Evolutionary conservation across 768 basidiomycete species (phyloP).

Genomic region (Clitopilus passeckerianus): DNA sequence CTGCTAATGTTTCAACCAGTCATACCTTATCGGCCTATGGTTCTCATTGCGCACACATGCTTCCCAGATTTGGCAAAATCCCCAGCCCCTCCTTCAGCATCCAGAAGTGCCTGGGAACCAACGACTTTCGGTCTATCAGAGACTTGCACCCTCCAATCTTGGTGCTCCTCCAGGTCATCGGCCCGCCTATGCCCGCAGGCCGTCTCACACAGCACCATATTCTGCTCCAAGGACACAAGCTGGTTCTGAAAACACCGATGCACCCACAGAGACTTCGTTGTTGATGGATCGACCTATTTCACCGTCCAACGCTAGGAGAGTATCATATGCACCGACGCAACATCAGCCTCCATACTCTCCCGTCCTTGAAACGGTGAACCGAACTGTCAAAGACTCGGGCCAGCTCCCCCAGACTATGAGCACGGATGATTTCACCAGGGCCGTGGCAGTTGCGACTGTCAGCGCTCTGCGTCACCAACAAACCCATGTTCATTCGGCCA

Average conservation of each 20-base stretch:
- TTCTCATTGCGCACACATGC: slow-evolving; percentile 98
- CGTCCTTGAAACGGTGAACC: slow-evolving; percentile 73
- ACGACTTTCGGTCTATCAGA: slow-evolving; percentile 65
- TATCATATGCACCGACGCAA: slow-evolving; percentile 47
- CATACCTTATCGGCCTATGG: slow-evolving; percentile 96
- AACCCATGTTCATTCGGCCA: slow-evolving; percentile 40
- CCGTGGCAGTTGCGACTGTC: slow-evolving; percentile 92
- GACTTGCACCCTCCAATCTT: slow-evolving; percentile 33
- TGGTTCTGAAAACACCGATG: not conserved
- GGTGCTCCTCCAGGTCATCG: slow-evolving; percentile 12
- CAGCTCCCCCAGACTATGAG: slow-evolving; percentile 65
- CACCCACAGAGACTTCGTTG: slow-evolving; percentile 9
- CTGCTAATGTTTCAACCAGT: slow-evolving; percentile 39
- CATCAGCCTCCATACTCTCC: slow-evolving; percentile 45
- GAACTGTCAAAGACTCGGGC: slow-evolving; percentile 61
- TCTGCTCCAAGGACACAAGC: not conserved
- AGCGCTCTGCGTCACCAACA: slow-evolving; percentile 84
- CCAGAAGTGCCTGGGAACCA: slow-evolving; percentile 52
- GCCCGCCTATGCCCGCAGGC: slow-evolving; percentile 36
- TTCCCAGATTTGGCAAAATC: slow-evolving; percentile 98
- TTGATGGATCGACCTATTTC: slow-evolving; percentile 21
- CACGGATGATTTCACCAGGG: slow-evolving; percentile 87
- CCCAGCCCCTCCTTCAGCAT: slow-evolving; percentile 72
- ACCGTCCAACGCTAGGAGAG: slow-evolving; percentile 40
- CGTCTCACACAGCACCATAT: slow-evolving; percentile 21